phyloP scores from a whole-genome alignment of 768 basidiomycete species.

The Tylopilus rubrobrunneus region DNA sequence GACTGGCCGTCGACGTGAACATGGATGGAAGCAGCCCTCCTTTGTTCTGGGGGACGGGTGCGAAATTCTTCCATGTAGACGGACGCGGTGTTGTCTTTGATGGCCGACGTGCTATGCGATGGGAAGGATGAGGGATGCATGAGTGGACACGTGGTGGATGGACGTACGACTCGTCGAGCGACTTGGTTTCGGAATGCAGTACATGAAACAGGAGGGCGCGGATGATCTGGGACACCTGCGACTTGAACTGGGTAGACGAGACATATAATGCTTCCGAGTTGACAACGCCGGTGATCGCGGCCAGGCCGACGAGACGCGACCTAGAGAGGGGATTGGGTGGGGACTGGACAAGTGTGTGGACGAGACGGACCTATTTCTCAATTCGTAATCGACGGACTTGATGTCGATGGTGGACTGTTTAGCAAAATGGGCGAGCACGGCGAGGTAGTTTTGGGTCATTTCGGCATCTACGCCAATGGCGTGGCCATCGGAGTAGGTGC shows the following conservation, averaged over 20 bases:
- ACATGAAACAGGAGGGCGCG: slow-evolving; percentile 68
- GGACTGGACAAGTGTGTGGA: background rate
- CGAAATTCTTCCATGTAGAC: slow-evolving; percentile 84
- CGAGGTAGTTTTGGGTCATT: slow-evolving; percentile 68
- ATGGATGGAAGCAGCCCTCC: slow-evolving; percentile 87
- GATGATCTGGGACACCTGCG: slow-evolving; percentile 68
- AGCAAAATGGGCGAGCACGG: slow-evolving; percentile 62
- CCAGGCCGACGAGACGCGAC: slow-evolving; percentile 81
- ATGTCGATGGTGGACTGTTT: slow-evolving; percentile 49
- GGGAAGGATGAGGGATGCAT: background rate
- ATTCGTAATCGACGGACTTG: slow-evolving; percentile 58
- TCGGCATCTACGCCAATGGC: slow-evolving; percentile 73
- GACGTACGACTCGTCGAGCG: slow-evolving; percentile 66
- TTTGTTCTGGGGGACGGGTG: slow-evolving; percentile 69
- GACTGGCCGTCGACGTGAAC: slow-evolving; percentile 84
- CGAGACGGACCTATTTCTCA: slow-evolving; percentile 62
- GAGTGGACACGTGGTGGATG: background rate
- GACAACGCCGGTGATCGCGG: slow-evolving; percentile 74
- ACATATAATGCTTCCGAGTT: slow-evolving; percentile 83
- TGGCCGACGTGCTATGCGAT: slow-evolving; percentile 46
- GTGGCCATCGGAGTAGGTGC: slow-evolving; percentile 85
- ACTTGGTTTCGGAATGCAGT: slow-evolving; percentile 54
- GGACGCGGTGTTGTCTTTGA: slow-evolving; percentile 70
- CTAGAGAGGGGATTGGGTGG: slow-evolving; percentile 34
- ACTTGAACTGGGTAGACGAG: slow-evolving; percentile 64